phyloP scores from a whole-genome alignment of 2,329 filamentous ascomycete genomes.

The Phialemoniopsis sp. region DNA sequence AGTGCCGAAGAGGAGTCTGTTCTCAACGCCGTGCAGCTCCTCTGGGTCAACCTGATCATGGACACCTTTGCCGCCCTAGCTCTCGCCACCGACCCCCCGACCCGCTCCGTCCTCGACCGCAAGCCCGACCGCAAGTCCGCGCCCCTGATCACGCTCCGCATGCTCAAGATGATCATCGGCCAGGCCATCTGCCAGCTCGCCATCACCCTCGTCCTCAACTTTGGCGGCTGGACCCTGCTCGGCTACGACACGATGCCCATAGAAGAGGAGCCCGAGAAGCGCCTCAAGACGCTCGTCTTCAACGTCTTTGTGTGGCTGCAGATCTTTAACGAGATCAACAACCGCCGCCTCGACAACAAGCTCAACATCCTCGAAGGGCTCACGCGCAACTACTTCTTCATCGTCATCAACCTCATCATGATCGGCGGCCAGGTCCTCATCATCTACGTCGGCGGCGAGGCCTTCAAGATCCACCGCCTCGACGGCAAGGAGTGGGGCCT shows the following conservation, averaged over 20 bases:
- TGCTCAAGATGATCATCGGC: slow-evolving; percentile 90
- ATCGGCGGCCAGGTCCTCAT: slow-evolving; percentile 81
- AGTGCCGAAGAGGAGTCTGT: slow-evolving; percentile 61
- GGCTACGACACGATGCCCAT: slow-evolving; percentile 35
- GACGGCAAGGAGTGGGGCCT: slow-evolving; percentile 76
- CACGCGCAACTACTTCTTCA: slow-evolving; percentile 75
- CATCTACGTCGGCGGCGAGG: slow-evolving; percentile 72
- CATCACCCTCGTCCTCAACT: slow-evolving; percentile 60
- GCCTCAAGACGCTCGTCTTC: slow-evolving; percentile 59
- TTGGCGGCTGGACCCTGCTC: slow-evolving; percentile 55
- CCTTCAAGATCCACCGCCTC: slow-evolving; percentile 64
- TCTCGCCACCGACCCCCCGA: slow-evolving; percentile 34
- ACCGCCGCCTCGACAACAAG: slow-evolving; percentile 78
- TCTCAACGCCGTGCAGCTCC: slow-evolving; percentile 71
- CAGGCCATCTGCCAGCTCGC: slow-evolving; percentile 74
- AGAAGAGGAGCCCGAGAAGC: slow-evolving; percentile 36
- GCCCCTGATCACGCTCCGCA: slow-evolving; percentile 67
- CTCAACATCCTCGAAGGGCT: slow-evolving; percentile 88
- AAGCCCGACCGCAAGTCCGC: slow-evolving; percentile 73
- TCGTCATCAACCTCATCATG: slow-evolving; percentile 76
- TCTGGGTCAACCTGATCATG: slow-evolving; percentile 86
- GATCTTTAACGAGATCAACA: slow-evolving; percentile 70
- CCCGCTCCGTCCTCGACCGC: slow-evolving; percentile 35
- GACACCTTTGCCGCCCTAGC: slow-evolving; percentile 79
- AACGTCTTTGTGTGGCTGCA: slow-evolving; percentile 72